Percentiles rank a stretch among this genome's conserved stretches.
These are phyloP conservation scores for Castanea sativa DNA, from an alignment of 306 rosid genomes.

Conservation along the genomic window DNA sequence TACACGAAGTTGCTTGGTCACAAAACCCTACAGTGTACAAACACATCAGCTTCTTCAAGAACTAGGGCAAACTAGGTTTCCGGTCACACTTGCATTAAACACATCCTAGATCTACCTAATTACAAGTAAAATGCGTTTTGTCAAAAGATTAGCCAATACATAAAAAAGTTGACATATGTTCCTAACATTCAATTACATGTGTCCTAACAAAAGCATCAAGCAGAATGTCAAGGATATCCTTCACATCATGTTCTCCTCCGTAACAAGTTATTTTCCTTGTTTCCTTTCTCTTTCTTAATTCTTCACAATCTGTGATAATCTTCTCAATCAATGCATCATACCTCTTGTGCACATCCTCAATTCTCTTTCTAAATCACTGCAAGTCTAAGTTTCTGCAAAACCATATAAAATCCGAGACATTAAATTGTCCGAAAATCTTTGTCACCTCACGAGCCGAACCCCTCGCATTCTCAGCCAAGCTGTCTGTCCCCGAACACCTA, in stretches of 20 bases:
- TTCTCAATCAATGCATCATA: conserved; percentile 41
- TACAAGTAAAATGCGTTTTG: too few species aligned
- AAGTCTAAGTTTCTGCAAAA: conserved; percentile 28
- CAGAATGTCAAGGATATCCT: conserved; percentile 46
- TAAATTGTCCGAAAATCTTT: conserved; percentile 39
- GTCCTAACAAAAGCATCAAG: conserved; percentile 19
- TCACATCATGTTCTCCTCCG: conserved; percentile 19
- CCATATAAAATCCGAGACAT: conserved; percentile 36
- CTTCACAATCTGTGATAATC: conserved; percentile 33
- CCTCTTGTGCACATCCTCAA: conserved; percentile 17
- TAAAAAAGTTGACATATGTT: too few species aligned
- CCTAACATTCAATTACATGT: too few species aligned
- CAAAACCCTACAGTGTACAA: too few species aligned
- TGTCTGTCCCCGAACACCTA: too few species aligned
- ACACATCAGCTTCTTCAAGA: too few species aligned
- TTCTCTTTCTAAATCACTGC: conserved; percentile 37
- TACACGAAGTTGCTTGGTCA: too few species aligned
- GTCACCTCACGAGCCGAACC: conserved; percentile 32
- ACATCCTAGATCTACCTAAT: too few species aligned
- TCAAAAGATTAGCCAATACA: too few species aligned
- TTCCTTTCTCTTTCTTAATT: conserved; percentile 19
- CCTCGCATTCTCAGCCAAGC: conserved; percentile 27
- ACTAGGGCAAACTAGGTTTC: too few species aligned
- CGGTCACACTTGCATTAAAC: too few species aligned
- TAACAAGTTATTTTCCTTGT: not conserved